Evolutionary conservation across 352 stramenopile species (phyloP).

Genomic region (Peronospora farinosa): DNA sequence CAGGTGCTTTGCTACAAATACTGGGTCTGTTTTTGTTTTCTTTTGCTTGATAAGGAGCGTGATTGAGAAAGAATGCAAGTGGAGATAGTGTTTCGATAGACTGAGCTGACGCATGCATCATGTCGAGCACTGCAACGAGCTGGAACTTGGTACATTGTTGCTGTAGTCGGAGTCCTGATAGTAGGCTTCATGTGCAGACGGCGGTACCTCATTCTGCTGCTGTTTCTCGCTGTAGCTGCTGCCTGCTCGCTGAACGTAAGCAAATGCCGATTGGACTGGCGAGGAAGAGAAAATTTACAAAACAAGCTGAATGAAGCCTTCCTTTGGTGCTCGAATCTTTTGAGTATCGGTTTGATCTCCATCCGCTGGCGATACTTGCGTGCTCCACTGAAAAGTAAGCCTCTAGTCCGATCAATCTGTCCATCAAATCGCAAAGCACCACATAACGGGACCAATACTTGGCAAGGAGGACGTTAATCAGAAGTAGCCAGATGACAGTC

Average conservation of each 20-base stretch:
- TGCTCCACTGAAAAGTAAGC: constrained; percentile 24
- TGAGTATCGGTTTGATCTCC: background rate
- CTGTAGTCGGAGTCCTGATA: constrained; percentile 86
- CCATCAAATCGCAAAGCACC: constrained; percentile 74
- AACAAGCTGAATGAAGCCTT: background rate
- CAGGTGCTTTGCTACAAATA: constrained; percentile 26
- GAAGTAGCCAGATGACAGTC: constrained; percentile 48
- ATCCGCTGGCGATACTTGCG: background rate
- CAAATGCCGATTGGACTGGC: too few species aligned
- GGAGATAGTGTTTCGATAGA: background rate
- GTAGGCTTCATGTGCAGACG: constrained; percentile 84
- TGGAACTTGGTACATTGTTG: constrained; percentile 71
- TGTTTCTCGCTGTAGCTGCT: background rate
- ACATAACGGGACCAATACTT: constrained; percentile 44
- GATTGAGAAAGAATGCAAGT: constrained; percentile 2
- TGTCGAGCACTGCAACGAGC: constrained; percentile 76
- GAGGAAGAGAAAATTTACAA: background rate
- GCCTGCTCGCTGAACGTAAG: background rate
- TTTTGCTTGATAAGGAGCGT: background rate
- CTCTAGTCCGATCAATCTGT: constrained; percentile 78
- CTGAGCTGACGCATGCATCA: constrained; percentile 45
- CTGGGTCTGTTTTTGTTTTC: constrained; percentile 4
- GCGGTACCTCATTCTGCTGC: constrained; percentile 40
- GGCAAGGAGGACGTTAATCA: constrained; percentile 50
- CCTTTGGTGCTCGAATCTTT: background rate